A percentile compares a stretch with the other conserved stretches of the same genome.
These are phyloP conservation scores for Hyaloscypha variabilis DNA, from an alignment of 495 filamentous ascomycete species.

Conservation along the genomic window DNA sequence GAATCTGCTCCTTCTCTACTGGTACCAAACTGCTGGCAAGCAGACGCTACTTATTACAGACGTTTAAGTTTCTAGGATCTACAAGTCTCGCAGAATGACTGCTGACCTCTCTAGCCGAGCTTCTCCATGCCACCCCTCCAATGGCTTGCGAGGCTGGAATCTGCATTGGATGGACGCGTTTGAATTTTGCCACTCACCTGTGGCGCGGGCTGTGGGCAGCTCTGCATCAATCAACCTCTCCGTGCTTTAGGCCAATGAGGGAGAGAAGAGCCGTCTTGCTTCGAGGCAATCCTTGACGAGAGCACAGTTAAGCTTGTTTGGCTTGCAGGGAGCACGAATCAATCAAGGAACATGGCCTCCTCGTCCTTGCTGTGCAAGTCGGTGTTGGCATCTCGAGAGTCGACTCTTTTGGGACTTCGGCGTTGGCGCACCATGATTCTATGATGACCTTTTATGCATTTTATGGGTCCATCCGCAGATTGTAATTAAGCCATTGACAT, in stretches of 20 bases:
- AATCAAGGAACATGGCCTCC: background rate
- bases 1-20: too few species aligned
- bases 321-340: background rate
- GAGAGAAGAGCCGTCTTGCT: background rate
- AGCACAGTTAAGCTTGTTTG: conserved; percentile 5
- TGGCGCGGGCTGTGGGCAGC: background rate
- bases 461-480: too few species aligned
- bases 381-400: background rate
- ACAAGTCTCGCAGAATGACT: background rate
- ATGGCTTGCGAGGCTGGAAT: background rate
- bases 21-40: background rate
- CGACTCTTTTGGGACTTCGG: background rate
- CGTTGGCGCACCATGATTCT: background rate
- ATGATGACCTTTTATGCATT: background rate
- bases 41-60: background rate
- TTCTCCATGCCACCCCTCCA: background rate
- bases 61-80: background rate
- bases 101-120: background rate
- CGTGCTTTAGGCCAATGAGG: conserved; percentile 1
- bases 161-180: background rate
- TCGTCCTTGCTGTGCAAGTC: background rate
- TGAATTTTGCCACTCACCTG: background rate
- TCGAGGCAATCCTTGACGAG: background rate
- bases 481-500: too few species aligned
- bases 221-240: background rate